Conservation (phyloP, 2,329 filamentous ascomycete species). For the Trichoderma citrinoviride region DNA sequence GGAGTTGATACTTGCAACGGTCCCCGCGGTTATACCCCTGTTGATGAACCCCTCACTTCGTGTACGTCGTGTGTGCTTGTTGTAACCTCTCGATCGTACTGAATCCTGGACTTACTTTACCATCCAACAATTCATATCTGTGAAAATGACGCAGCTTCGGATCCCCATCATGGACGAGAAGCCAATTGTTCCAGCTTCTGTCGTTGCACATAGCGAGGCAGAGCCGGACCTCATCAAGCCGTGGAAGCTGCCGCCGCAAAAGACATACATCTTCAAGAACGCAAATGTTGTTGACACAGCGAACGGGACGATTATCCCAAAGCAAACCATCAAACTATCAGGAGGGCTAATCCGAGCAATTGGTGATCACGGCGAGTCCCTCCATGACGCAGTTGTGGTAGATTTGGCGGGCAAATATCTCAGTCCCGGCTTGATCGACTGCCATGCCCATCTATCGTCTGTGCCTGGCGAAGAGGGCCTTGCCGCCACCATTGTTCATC, state of each 20-base stretch:
- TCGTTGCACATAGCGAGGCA: neutral
- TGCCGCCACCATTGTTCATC: slow-evolving; percentile 26
- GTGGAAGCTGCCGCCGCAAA: slow-evolving; percentile 36
- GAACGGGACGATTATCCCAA: slow-evolving; percentile 33
- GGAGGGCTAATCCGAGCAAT: slow-evolving; percentile 36
- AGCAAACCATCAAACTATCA: slow-evolving; percentile 35
- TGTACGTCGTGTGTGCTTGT: too few relatives aligned
- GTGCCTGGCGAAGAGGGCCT: slow-evolving; percentile 33
- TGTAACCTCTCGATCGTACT: too few relatives aligned
- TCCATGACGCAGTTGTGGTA: slow-evolving; percentile 20
- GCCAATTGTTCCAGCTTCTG: neutral
- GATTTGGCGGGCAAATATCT: slow-evolving; percentile 33
- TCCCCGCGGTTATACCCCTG: too few relatives aligned
- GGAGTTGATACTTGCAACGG: too few relatives aligned
- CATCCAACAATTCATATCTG: neutral
- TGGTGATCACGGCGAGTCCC: neutral
- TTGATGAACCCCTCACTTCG: too few relatives aligned
- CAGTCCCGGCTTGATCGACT: slow-evolving; percentile 36
- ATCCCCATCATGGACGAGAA: neutral
- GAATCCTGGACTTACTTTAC: too few relatives aligned
- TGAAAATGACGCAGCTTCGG: neutral
- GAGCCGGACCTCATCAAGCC: slow-evolving; percentile 33
- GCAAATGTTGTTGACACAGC: slow-evolving; percentile 44
- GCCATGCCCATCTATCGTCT: slow-evolving; percentile 35
- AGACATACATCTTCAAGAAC: slow-evolving; percentile 40